phyloP scores from a whole-genome alignment of 2,329 filamentous ascomycete genomes.

The Domatiomyces catenatus region DNA sequence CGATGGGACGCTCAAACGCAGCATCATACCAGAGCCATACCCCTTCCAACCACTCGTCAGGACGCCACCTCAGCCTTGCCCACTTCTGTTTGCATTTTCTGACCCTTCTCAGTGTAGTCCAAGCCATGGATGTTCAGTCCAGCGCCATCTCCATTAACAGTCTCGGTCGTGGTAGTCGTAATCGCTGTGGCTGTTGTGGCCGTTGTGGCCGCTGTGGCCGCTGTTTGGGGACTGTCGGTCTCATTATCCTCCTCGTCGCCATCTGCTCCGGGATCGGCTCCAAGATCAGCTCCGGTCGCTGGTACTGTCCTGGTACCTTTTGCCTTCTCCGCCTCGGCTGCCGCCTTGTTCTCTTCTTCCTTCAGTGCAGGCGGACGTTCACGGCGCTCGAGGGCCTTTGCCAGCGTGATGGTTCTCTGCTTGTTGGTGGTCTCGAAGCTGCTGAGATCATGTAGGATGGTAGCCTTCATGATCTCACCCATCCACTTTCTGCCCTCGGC shows the following conservation, averaged over 20 bases:
- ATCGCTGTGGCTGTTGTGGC: no score
- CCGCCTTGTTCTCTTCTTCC: slow-evolving; percentile 24
- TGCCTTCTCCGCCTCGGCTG: no score
- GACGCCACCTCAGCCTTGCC: not conserved
- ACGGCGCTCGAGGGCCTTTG: slow-evolving; percentile 73
- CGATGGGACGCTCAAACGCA: not conserved
- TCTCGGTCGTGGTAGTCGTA: not conserved
- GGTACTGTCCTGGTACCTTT: not conserved
- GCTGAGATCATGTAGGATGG: slow-evolving; percentile 75
- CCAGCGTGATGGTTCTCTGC: slow-evolving; percentile 86
- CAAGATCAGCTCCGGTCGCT: not conserved
- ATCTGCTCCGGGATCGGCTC: not conserved
- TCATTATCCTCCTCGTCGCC: not conserved
- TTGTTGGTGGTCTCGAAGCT: slow-evolving; percentile 74
- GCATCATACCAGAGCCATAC: not conserved
- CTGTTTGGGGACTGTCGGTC: not conserved
- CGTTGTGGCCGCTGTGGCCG: no score
- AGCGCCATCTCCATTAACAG: not conserved
- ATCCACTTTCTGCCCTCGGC: slow-evolving; percentile 89
- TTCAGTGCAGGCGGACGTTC: slow-evolving; percentile 82
- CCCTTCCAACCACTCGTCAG: not conserved
- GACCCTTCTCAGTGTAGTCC: not conserved
- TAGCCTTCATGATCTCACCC: slow-evolving; percentile 97
- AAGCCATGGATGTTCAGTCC: not conserved
- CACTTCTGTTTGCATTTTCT: not conserved